Percentiles rank a stretch among this genome's conserved stretches.
These are phyloP conservation scores for Pyricularia sp. DNA, from an alignment of 2,329 filamentous ascomycete genomes.

Conservation along the genomic window DNA sequence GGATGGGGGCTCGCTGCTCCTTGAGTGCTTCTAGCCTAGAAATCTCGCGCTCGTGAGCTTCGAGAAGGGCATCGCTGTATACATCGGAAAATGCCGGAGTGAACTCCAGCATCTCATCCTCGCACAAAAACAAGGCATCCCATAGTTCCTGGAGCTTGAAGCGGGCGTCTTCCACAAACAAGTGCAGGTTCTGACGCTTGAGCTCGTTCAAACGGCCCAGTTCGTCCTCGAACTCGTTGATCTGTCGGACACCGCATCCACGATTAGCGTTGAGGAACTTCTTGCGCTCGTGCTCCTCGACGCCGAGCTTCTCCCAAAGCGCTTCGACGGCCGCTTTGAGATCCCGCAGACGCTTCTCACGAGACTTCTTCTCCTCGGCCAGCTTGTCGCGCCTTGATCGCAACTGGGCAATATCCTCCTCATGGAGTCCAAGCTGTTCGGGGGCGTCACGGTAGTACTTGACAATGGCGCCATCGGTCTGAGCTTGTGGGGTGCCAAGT, in stretches of 20 bases:
- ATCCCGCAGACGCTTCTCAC: constrained; percentile 68
- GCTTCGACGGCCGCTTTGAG: constrained; percentile 69
- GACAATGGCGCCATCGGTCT: constrained; percentile 81
- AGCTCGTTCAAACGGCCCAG: constrained; percentile 78
- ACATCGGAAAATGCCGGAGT: constrained; percentile 95
- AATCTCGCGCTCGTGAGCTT: constrained; percentile 91
- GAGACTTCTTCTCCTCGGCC: constrained; percentile 75
- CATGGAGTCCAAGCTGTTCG: constrained; percentile 87
- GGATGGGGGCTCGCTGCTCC: constrained; percentile 77
- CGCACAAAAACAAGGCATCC: constrained; percentile 88
- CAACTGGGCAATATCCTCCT: constrained; percentile 71
- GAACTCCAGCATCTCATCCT: constrained; percentile 98
- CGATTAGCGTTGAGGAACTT: constrained; percentile 79
- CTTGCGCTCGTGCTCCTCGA: constrained; percentile 76
- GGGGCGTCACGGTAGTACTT: constrained; percentile 84
- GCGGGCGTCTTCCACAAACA: constrained; percentile 92
- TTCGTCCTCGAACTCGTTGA: constrained; percentile 95
- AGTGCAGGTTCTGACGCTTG: constrained; percentile 87
- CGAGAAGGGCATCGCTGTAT: constrained; percentile 89
- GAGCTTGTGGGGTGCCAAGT: constrained; percentile 84
- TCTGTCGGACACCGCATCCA: constrained; percentile 81
- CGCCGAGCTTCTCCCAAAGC: constrained; percentile 79
- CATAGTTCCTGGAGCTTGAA: constrained; percentile 88
- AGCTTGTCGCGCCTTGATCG: constrained; percentile 71
- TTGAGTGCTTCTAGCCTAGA: constrained; percentile 67